These are phyloP conservation scores for Hypoxylon sp. DNA, from an alignment of 2,329 filamentous ascomycete genomes.

Conservation along the genomic window DNA sequence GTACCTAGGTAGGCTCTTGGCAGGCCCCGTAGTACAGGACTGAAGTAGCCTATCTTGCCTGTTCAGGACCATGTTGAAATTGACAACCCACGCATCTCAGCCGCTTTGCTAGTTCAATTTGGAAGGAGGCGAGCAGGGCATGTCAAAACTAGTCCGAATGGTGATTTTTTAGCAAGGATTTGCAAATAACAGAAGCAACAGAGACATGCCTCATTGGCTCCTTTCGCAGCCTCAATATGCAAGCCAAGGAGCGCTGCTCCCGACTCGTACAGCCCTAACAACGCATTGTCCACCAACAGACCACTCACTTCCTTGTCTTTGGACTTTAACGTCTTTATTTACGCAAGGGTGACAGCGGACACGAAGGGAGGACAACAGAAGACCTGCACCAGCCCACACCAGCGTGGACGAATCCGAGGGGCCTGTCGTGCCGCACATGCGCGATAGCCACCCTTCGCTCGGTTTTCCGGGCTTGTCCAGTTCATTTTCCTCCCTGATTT, in stretches of 20 bases:
- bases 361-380: not conserved
- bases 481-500: conserved; percentile 4
- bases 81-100: conserved; percentile 1
- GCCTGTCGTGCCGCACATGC: conserved; percentile 2
- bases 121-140: not conserved
- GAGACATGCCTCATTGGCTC: not conserved
- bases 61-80: conserved; percentile 3
- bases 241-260: conserved; percentile 4
- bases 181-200: not conserved
- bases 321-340: conserved; percentile 1
- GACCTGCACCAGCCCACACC: conserved; percentile 10
- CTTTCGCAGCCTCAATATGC: not conserved
- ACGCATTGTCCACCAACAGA: not conserved
- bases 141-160: not conserved
- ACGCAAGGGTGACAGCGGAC: conserved; percentile 1
- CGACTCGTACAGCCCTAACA: conserved; percentile 11
- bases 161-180: not conserved
- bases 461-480: not conserved
- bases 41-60: conserved; percentile 4
- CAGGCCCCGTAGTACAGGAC: conserved; percentile 9
- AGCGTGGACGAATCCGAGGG: conserved; percentile 3
- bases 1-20: conserved; percentile 1
- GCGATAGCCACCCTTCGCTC: conserved; percentile 8
- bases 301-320: not conserved
- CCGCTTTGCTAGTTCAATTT: not conserved